Conservation (phyloP, 108 stramenopile species). For the Chaetoceros muelleri region DNA sequence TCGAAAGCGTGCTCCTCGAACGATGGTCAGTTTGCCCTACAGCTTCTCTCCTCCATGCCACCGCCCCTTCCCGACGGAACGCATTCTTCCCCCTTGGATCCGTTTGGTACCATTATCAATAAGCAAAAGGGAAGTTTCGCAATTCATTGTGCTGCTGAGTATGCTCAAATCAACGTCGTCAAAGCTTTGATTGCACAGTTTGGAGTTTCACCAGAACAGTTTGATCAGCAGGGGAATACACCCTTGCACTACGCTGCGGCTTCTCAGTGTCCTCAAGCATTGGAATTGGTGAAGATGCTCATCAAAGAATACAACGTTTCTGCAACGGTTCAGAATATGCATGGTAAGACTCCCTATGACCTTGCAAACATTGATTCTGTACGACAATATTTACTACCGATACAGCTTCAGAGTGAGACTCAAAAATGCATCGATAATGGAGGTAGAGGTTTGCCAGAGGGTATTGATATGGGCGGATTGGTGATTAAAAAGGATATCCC, state of each 20-base stretch:
- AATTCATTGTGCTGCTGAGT: constrained; percentile 52
- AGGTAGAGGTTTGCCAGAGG: constrained; percentile 58
- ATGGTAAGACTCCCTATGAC: constrained; percentile 77
- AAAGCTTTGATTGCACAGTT: constrained; percentile 28
- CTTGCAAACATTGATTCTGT: constrained; percentile 46
- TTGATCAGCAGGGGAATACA: constrained; percentile 55
- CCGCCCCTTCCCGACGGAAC: not conserved
- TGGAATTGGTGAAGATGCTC: constrained; percentile 41
- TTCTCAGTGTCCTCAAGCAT: constrained; percentile 12
- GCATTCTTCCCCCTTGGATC: not conserved
- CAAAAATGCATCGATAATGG: constrained; percentile 66
- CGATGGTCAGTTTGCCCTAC: constrained; percentile 14
- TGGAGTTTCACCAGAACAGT: constrained; percentile 30
- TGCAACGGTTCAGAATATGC: constrained; percentile 38
- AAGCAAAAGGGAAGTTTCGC: constrained; percentile 38
- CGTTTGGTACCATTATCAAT: constrained; percentile 22
- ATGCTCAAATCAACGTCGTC: constrained; percentile 22
- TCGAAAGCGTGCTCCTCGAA: constrained; percentile 20
- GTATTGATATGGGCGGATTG: constrained; percentile 73
- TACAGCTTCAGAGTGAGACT: constrained; percentile 75
- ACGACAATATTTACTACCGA: constrained; percentile 70
- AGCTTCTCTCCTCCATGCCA: not conserved
- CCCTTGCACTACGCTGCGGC: constrained; percentile 65
- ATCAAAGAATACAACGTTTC: constrained; percentile 44
- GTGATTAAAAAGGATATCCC: constrained; percentile 34